Evolutionary conservation across 495 filamentous ascomycete species (phyloP), one percentile per base, ranked within the genome.

Genomic region (Podospora appendiculata): DNA sequence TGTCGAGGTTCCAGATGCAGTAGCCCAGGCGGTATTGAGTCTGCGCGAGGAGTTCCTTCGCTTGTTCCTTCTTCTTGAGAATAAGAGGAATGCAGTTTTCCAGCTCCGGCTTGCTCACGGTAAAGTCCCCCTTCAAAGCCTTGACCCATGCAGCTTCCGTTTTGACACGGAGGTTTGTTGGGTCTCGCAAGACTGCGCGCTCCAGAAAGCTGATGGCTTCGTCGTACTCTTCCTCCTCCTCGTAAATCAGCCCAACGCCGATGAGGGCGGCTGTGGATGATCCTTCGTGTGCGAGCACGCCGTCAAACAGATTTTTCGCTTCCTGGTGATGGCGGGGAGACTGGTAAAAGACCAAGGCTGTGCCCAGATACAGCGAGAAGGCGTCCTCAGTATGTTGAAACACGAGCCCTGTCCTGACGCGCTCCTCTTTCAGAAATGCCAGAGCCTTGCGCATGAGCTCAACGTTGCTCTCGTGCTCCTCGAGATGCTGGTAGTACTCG

Each of bases 71-170:
- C 52, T 74, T 66, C 8, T 71, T 66, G 47, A 76, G 70, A 18
- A 90, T 64, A 8, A 77, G 65, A 4, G 76, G 69, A 5, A 96
- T 76, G 49, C 87, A 88, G 6, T 66, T 69, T 53, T 92, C 80
- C 2, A 98, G 76, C 46, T 87, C 85, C 8, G 73, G 60, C 32
- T 82, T 72, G 33, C 86, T 87, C 41, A 66, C 70, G 34, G 68
- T 63, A 53, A 87, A 81, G 54, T 93, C 82, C 6, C 90, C 89
- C 55, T 78, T 84, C n/a, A 95, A 73, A 6, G 90, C 88, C 62
- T 84, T 85, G 58, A 90, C 87, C 93, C 93, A 98, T 1, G 88
- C 89, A 11, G 85, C 80, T 65, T 98, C 93, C 4, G 86, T 82
- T 54, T 77, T 80, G 32, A 97, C 84, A 39, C 81, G 84, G 38